Conservation (phyloP, 345 rosid genomes). For the Ceriops decandra region DNA sequence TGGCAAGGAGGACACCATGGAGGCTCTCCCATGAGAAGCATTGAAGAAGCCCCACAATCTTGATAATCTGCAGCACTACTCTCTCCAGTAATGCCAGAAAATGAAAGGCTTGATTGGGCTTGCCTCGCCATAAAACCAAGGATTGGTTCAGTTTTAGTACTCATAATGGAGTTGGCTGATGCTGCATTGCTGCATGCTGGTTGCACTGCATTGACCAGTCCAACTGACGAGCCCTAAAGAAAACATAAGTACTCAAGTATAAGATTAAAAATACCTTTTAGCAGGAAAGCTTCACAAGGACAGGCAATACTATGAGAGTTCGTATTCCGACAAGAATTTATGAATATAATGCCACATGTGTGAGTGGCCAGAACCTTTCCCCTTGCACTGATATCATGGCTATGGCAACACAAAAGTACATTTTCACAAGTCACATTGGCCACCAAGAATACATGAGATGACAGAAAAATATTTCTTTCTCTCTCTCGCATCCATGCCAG, state of each 20-base stretch:
- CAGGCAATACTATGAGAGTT: background rate
- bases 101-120: conserved; percentile 68
- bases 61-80: conserved; percentile 76
- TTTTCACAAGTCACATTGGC: too few relatives aligned
- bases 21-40: conserved; percentile 78
- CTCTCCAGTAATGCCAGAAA: conserved; percentile 91
- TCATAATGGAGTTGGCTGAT: conserved; percentile 76
- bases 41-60: conserved; percentile 83
- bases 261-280: conserved; percentile 2
- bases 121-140: conserved; percentile 52
- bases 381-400: too few relatives aligned
- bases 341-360: too few relatives aligned
- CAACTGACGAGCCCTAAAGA: conserved; percentile 52
- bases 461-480: too few relatives aligned
- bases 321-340: too few relatives aligned
- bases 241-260: conserved; percentile 5
- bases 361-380: too few relatives aligned
- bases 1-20: conserved; percentile 76
- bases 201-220: conserved; percentile 47
- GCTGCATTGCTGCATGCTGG: conserved; percentile 73
- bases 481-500: too few relatives aligned
- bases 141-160: conserved; percentile 84
- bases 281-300: background rate
- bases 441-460: too few relatives aligned
- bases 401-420: too few relatives aligned